phyloP scores from a whole-genome alignment of 2,329 filamentous ascomycete species.

The Trichoderma sp. region DNA sequence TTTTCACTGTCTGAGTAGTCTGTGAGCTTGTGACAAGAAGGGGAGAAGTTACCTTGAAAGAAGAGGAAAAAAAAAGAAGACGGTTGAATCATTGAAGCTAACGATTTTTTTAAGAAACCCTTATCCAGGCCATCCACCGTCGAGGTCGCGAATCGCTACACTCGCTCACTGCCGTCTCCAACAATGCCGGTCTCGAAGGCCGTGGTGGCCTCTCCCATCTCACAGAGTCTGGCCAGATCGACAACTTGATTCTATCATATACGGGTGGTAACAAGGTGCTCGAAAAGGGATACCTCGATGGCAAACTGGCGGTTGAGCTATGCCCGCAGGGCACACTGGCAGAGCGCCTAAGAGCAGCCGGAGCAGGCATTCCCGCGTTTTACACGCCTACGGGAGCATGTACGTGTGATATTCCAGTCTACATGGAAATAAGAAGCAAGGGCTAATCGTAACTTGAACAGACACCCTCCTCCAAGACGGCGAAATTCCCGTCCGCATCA shows the following conservation, averaged over 20 bases:
- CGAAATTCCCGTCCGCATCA: constrained; percentile 67
- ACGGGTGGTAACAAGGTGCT: constrained; percentile 77
- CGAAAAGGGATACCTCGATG: constrained; percentile 73
- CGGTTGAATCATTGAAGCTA: neutral
- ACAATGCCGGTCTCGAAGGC: constrained; percentile 75
- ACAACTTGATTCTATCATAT: constrained; percentile 74
- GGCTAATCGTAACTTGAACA: constrained; percentile 32
- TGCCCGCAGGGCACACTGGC: constrained; percentile 77
- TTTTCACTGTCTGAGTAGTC: neutral
- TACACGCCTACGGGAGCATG: constrained; percentile 75
- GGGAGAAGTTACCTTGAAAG: neutral
- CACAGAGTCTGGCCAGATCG: constrained; percentile 69
- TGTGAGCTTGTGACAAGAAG: neutral
- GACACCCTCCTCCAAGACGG: constrained; percentile 70
- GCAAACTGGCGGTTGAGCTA: constrained; percentile 74
- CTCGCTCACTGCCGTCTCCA: constrained; percentile 75
- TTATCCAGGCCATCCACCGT: constrained; percentile 69
- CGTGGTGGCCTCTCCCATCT: constrained; percentile 70
- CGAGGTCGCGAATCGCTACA: constrained; percentile 64
- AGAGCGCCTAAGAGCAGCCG: constrained; percentile 72
- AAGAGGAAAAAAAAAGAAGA: neutral
- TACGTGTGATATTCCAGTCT: constrained; percentile 45
- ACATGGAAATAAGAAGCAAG: neutral
- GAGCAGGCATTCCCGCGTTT: constrained; percentile 78
- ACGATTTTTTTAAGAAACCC: constrained; percentile 58